Evolutionary conservation across 768 basidiomycete species (phyloP), one percentile per base, ranked within the genome.

Genomic region (Boletellus ananiceps): DNA sequence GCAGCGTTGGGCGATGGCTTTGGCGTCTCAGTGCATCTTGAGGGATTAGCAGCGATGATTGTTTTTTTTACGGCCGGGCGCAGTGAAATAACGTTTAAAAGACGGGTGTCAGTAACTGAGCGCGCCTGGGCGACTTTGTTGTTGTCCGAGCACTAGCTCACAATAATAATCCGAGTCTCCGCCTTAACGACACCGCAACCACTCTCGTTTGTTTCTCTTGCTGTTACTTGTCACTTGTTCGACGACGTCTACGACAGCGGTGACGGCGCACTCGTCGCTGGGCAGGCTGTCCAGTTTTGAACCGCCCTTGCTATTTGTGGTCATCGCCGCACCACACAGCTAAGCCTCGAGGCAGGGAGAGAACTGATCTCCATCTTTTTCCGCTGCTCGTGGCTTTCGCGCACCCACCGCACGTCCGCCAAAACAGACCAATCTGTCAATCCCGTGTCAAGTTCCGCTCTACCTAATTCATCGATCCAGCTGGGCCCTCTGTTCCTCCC

Each of bases 351-450:
- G 63, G 65, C 65, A 56, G 51, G 40, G 40, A 43, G 46, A 35
- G 48, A 39, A 41, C 50, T 54, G 60, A 65, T 65, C 53, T 29
- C 53, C 51, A 52, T 64, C 57, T 63, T 63, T 62, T 62, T 57
- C 52, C 57, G 62, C 47, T 63, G 55, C 63, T 63, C 65, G 67
- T 69, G 65, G 58, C 50, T 52, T 65, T 67, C 65, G 63, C 65
- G 67, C 65, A 67, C 63, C 56, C 53, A 52, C 62, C 65, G 63
- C 67, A 60, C 67, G 51, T 57, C 64, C 61, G 51, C 58, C 52
- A 54, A 64, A 59, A 63, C 50, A 48, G 51, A 57, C 44, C 60
- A 63, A 65, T 46, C 55, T 53, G 56, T 64, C 64, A 51, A 59
- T 57, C 57, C 60, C 45, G 54, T 50, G 43, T 54, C 61, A 54